Percentiles rank a stretch among this genome's conserved stretches.
Conservation (phyloP, 495 filamentous ascomycete species). For the Pyrenula aspistea region DNA sequence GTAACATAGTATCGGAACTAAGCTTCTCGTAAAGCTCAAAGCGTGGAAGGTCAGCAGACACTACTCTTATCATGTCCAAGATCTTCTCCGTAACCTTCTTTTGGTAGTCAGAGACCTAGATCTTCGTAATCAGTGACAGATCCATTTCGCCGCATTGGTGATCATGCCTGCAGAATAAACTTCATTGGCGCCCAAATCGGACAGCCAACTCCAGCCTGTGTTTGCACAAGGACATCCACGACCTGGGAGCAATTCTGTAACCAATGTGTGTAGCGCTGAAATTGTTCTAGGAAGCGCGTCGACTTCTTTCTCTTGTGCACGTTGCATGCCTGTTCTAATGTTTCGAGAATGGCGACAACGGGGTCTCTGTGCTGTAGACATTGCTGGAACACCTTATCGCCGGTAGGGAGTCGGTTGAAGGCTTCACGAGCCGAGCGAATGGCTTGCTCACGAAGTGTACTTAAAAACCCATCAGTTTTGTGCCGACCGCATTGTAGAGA, state of each 20-base stretch:
- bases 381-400: background rate
- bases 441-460: background rate
- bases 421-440: background rate
- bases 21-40: background rate
- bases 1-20: background rate
- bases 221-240: background rate
- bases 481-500: no score
- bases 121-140: no score
- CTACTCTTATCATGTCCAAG: background rate
- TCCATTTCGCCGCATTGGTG: no score
- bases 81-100: background rate
- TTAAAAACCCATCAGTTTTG: background rate
- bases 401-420: background rate
- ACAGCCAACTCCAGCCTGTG: background rate
- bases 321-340: background rate
- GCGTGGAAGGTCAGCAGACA: background rate
- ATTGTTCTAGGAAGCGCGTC: background rate
- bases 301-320: background rate
- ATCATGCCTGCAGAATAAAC: background rate
- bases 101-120: background rate
- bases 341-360: background rate
- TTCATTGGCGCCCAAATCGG: background rate
- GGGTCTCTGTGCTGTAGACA: background rate
- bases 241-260: background rate
- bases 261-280: background rate